Percentiles rank a stretch among this genome's conserved stretches.
These are phyloP conservation scores for Leccinum solheimii DNA, from an alignment of 1,284 basidiomycete genomes.

Conservation along the genomic window DNA sequence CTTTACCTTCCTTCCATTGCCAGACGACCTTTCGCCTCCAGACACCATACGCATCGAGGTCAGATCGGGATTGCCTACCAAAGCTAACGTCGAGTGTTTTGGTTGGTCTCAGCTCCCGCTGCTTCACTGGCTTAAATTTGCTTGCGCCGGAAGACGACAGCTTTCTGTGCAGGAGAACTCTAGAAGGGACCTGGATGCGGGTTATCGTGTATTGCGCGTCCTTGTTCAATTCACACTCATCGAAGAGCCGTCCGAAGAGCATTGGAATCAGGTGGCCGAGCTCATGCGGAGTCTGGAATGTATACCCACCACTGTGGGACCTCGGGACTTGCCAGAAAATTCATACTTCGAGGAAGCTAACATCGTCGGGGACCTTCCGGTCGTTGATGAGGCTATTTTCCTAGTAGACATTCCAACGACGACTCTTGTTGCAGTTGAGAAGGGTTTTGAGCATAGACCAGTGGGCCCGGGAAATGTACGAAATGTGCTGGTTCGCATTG, in stretches of 20 bases:
- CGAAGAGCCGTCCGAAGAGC: constrained; percentile 52
- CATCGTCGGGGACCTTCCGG: constrained; percentile 21
- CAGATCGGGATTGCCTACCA: constrained; percentile 58
- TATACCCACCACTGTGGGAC: constrained; percentile 65
- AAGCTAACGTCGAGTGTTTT: constrained; percentile 67
- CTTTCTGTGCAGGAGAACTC: constrained; percentile 20
- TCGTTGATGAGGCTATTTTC: constrained; percentile 10
- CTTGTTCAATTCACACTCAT: constrained; percentile 81
- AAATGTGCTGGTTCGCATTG: constrained; percentile 4
- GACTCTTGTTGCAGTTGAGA: background rate
- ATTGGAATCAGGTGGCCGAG: constrained; percentile 66
- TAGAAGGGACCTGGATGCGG: constrained; percentile 49
- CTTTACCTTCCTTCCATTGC: constrained; percentile 62
- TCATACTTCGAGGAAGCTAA: constrained; percentile 29
- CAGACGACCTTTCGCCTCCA: constrained; percentile 71
- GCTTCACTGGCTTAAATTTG: constrained; percentile 38
- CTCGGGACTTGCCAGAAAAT: constrained; percentile 9
- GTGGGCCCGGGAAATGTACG: constrained; percentile 2
- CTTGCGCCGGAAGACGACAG: background rate
- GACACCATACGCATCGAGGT: constrained; percentile 42
- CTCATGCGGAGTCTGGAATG: constrained; percentile 66
- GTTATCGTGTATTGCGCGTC: constrained; percentile 51
- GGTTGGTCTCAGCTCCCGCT: constrained; percentile 73
- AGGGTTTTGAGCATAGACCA: background rate
- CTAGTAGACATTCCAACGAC: background rate